Evolutionary conservation across 495 filamentous ascomycete genomes (phyloP), one percentile per base, ranked within the genome.

Genomic region (Lasiosphaeriaceae sp.): DNA sequence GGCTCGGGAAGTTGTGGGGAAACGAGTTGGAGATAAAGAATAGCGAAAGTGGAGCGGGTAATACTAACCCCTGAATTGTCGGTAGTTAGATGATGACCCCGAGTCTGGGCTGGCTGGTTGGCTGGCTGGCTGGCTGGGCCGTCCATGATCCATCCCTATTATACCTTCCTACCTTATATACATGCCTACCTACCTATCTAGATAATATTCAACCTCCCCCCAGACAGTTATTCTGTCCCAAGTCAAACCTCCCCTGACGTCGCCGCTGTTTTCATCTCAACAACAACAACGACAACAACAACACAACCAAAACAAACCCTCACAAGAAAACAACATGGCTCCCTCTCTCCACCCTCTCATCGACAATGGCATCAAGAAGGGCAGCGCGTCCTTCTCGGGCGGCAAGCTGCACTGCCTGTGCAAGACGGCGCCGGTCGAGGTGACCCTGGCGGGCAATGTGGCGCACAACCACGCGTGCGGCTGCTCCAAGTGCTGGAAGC

Each of bases 401-500:
- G 82, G 83, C 34, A 77, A 63, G 14, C 77, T 85, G 16, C 66
- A 66, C 63, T 86, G 83, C 74, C 74, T 75, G 53, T 85, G 82
- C 70, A 29, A 72, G 41, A 64, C 59, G 17, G 50, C 79, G 65
- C 73, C 74, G 22, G 80, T 86, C 41, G 72, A 77, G 47, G 70
- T 85, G 17, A 74, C 76, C 2, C 71, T 86, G 19, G 63, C 58
- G 39, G 68, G 72, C 63, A 78, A 83, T 63, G 74, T 85, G 45
- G 73, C 73, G n/a, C 80, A 83, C 72, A 85, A 86, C 74, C 83
- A 86, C 67, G 80, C 80, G 46, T 86, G 83, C 68, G 83, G 82
- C 31, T 85, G 83, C 72, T 85, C 82, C 58, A 82, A 84, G 63
- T 86, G 82, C 75, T 84, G 82, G 82, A 85, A 85, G 64, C 83